Percentiles rank a stretch among this genome's conserved stretches.
Conservation (phyloP, 2,329 filamentous ascomycete genomes). For the Pseudonectria buxi region DNA sequence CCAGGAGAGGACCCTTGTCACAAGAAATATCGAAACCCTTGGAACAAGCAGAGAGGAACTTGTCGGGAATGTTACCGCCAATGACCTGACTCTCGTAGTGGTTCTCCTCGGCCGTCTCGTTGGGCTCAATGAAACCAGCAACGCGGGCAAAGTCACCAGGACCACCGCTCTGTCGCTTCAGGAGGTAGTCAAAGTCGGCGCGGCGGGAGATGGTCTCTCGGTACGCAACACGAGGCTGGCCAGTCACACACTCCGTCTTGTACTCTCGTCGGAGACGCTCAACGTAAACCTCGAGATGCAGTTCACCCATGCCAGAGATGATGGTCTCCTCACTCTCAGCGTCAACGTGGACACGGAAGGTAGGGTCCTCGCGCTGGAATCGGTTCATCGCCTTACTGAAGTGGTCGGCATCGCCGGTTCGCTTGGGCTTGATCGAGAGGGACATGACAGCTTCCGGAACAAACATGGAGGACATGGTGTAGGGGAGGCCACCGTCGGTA, state of each 20-base stretch:
- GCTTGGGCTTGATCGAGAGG: constrained; percentile 93
- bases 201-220: constrained; percentile 81
- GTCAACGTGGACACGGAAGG: constrained; percentile 92
- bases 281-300: constrained; percentile 95
- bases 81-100: constrained; percentile 80
- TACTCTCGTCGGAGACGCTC: constrained; percentile 97
- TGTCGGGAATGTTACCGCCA: constrained; percentile 88
- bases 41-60: constrained; percentile 88
- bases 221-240: constrained; percentile 94
- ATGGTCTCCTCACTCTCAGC: constrained; percentile 92
- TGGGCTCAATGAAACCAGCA: constrained; percentile 85
- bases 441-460: constrained; percentile 98
- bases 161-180: constrained; percentile 93
- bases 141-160: constrained; percentile 94
- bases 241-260: constrained; percentile 91
- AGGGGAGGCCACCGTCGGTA: constrained; percentile 85
- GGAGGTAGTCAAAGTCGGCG: constrained; percentile 82
- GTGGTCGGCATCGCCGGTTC: constrained; percentile 82
- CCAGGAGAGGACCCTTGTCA: constrained; percentile 81
- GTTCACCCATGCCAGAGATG: constrained; percentile 95
- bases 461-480: constrained; percentile 97
- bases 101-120: constrained; percentile 65
- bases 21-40: constrained; percentile 87
- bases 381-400: constrained; percentile 99
- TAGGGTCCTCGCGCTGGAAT: constrained; percentile 97